A percentile compares a stretch with the other conserved stretches of the same genome.
Conservation (phyloP, 2,329 filamentous ascomycete species). For the Penicillium sp. region DNA sequence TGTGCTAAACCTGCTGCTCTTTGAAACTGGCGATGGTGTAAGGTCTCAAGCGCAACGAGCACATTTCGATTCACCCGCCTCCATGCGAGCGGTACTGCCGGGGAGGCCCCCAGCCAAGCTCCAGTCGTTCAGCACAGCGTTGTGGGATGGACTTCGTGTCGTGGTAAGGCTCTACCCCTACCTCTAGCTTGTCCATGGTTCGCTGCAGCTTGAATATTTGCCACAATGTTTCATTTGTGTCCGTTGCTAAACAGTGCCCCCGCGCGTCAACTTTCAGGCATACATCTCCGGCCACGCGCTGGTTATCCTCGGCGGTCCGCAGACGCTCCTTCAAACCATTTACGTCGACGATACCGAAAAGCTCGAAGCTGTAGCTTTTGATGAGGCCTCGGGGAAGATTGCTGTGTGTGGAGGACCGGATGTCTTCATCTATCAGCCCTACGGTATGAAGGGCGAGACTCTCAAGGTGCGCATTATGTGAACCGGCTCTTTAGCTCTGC, state of each 20-base stretch:
- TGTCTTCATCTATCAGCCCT: slow-evolving; percentile 76
- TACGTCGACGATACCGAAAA: slow-evolving; percentile 72
- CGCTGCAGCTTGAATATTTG: neutral
- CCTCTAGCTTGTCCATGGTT: neutral
- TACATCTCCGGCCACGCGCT: slow-evolving; percentile 90
- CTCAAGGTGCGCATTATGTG: slow-evolving; percentile 61
- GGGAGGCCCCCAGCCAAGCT: slow-evolving; percentile 75
- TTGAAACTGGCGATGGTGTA: slow-evolving; percentile 35
- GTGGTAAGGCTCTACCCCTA: slow-evolving; percentile 55
- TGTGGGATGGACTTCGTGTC: slow-evolving; percentile 70
- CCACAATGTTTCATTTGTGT: neutral
- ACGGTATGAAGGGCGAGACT: slow-evolving; percentile 66
- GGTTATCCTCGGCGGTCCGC: slow-evolving; percentile 72
- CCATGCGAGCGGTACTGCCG: slow-evolving; percentile 76
- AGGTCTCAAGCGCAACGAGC: slow-evolving; percentile 27
- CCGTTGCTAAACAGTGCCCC: slow-evolving; percentile 11
- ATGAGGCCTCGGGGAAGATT: slow-evolving; percentile 81
- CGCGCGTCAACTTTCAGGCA: slow-evolving; percentile 52
- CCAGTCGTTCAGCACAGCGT: slow-evolving; percentile 71
- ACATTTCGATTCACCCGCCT: slow-evolving; percentile 39
- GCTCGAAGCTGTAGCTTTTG: slow-evolving; percentile 74
- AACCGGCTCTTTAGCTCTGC: slow-evolving; percentile 13
- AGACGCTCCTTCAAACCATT: slow-evolving; percentile 80
- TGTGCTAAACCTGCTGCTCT: neutral
- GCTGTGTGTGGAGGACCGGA: slow-evolving; percentile 66